Base-by-base conservation (phyloP, 108 stramenopile genomes). In the Cyclostephanos invisitatus region DNA sequence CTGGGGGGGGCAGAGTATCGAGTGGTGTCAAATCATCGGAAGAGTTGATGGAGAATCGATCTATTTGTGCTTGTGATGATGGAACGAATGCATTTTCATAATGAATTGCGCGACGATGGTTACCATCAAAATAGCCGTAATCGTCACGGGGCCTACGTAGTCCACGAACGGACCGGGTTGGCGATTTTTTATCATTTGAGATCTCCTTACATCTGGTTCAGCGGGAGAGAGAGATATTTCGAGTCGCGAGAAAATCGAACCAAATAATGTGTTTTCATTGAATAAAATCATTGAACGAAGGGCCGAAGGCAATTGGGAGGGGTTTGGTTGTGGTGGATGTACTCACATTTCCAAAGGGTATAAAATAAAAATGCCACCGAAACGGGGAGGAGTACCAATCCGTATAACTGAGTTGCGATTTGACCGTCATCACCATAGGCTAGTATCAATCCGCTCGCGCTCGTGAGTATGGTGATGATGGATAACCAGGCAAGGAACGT, bases 401-500 rank as follows among this genome's bases (percentile, higher is more conserved):
- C 87, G 58, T 78, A 86, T 22, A 86, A 46, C 22, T 77, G 70
- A 50, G 67, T 68, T 2, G 61, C 56, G 12, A 66, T n/a, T 62
- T 78, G 40, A 2, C 38, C 61, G 50, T 77, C 76, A 15, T 21
- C 15, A 0, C 61, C 21, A 70, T 77, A 83, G 35, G 40, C 69
- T 5, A 85, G 24, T 44, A 87, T 86, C 2, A 72, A 70, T 5
- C 78, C 27, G 12, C 83, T 72, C 11, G 74, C 82, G n/a, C 21
- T 57, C 2, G 64, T 72, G 44, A 85, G 62, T 15, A 60, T 73
- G 14, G 81, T 38, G 20, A 84, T 80, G 47, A 80, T 57, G 44
- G 76, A 75, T n/a, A 87, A 48, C 92, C 92, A 93, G 9, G 82
- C 59, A 37, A 93, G 53, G 67, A 93, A 87, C 5, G 91, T 91